Evolutionary conservation across 2,329 filamentous ascomycete genomes (phyloP).

Genomic region (Beauveria australis): DNA sequence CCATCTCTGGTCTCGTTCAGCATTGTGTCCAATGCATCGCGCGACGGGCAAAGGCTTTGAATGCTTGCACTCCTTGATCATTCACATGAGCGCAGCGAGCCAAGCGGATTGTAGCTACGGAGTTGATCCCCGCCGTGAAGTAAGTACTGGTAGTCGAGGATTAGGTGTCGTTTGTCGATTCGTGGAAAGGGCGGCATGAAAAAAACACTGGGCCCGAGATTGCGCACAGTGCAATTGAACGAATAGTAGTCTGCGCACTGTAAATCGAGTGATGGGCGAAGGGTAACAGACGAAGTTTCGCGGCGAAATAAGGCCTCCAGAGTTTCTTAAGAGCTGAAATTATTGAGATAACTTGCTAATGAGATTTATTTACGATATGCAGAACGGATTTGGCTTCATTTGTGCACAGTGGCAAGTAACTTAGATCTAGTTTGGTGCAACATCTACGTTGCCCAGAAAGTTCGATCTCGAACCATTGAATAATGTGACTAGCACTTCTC

Average conservation of each 20-base stretch:
- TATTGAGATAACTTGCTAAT: too few species aligned
- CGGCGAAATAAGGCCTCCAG: too few species aligned
- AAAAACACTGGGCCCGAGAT: not conserved
- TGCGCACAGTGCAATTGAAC: not conserved
- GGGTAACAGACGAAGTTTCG: too few species aligned
- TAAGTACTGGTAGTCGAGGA: not conserved
- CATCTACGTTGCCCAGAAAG: not conserved
- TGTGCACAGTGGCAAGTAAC: not conserved
- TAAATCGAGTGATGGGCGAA: not conserved
- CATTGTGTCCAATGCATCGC: constrained; percentile 4
- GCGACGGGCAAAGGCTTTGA: not conserved
- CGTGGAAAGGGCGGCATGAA: not conserved
- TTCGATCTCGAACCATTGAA: not conserved
- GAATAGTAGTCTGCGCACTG: not conserved
- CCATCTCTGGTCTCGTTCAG: constrained; percentile 1
- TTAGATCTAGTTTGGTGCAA: too few species aligned
- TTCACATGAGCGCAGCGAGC: constrained; percentile 1
- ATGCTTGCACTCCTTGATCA: not conserved
- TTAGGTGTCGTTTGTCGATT: not conserved
- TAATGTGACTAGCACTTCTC: not conserved
- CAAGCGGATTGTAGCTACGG: not conserved
- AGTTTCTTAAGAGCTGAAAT: too few species aligned
- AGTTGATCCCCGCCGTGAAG: not conserved
- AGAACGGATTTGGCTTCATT: not conserved
- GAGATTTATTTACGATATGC: too few species aligned